Evolutionary conservation across 345 rosid genomes (phyloP).

Genomic region (Heritiera fomes): DNA sequence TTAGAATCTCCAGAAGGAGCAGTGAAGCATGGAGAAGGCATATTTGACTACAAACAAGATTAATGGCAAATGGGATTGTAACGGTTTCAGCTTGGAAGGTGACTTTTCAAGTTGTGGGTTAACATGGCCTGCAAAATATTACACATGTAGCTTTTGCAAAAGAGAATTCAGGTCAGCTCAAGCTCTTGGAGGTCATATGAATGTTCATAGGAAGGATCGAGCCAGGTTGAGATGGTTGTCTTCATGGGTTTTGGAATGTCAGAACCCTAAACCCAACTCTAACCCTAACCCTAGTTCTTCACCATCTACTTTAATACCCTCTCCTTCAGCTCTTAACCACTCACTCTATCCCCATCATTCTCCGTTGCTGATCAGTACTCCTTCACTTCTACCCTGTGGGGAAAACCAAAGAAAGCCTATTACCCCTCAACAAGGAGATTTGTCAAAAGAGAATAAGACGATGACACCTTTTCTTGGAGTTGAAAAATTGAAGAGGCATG

Average conservation of each 20-base stretch:
- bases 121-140: constrained; percentile 93
- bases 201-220: constrained; percentile 88
- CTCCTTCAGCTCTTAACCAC: constrained; percentile 12
- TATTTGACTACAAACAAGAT: background rate
- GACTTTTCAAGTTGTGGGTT: constrained; percentile 47
- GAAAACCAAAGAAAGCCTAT: constrained; percentile 1
- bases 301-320: constrained; percentile 29
- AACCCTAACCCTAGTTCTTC: constrained; percentile 62
- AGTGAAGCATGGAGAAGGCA: constrained; percentile 10
- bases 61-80: background rate
- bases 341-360: constrained; percentile 27
- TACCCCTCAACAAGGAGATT: constrained; percentile 5
- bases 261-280: constrained; percentile 38
- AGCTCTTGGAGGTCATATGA: constrained; percentile 98
- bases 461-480: constrained; percentile 18
- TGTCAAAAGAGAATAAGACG: constrained; percentile 25
- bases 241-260: constrained; percentile 36
- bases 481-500: background rate
- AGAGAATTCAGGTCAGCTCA: constrained; percentile 93
- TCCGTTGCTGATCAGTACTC: constrained; percentile 20
- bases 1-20: background rate
- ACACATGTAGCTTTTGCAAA: constrained; percentile 91
- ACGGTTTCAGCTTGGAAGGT: constrained; percentile 10
- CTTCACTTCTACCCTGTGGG: constrained; percentile 36
- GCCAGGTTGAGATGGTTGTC: constrained; percentile 75